phyloP scores from a whole-genome alignment of 495 filamentous ascomycete species.

The Xylaria palmicola region DNA sequence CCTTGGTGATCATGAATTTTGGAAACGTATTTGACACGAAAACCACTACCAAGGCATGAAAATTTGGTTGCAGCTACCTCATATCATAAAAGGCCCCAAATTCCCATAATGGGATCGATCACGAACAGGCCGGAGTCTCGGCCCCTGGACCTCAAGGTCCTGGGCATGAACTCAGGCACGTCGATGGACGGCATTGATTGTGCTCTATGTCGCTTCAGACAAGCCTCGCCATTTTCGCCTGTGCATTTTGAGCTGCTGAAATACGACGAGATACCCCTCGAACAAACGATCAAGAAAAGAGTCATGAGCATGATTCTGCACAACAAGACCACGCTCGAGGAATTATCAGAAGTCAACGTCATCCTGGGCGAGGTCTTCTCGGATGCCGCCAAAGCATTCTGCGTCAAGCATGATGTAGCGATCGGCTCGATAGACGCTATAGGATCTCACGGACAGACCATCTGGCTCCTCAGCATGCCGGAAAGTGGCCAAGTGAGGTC shows the following conservation, averaged over 20 bases:
- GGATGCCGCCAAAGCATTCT: slow-evolving; percentile 47
- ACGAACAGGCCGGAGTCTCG: not conserved
- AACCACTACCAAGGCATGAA: too few species aligned
- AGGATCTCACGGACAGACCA: slow-evolving; percentile 60
- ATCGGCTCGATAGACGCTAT: slow-evolving; percentile 52
- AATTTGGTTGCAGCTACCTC: too few species aligned
- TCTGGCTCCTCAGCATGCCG: slow-evolving; percentile 58
- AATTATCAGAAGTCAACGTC: slow-evolving; percentile 55
- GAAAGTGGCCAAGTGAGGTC: slow-evolving; percentile 46
- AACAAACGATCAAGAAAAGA: slow-evolving; percentile 53
- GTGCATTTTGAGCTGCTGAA: slow-evolving; percentile 51
- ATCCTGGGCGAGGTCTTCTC: slow-evolving; percentile 53
- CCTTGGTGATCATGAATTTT: not conserved
- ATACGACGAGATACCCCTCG: slow-evolving; percentile 47
- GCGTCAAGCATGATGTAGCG: slow-evolving; percentile 43
- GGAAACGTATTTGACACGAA: too few species aligned
- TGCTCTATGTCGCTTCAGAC: slow-evolving; percentile 50
- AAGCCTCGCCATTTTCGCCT: slow-evolving; percentile 47
- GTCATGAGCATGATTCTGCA: slow-evolving; percentile 56
- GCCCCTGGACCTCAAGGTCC: slow-evolving; percentile 45
- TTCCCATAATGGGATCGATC: slow-evolving; percentile 5
- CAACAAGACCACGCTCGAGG: slow-evolving; percentile 51
- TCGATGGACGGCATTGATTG: slow-evolving; percentile 54
- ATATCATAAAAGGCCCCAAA: not conserved
- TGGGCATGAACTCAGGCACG: slow-evolving; percentile 53